Evolutionary conservation across 495 filamentous ascomycete genomes (phyloP), one percentile per base, ranked within the genome.

Genomic region (Hamigera avellanea): DNA sequence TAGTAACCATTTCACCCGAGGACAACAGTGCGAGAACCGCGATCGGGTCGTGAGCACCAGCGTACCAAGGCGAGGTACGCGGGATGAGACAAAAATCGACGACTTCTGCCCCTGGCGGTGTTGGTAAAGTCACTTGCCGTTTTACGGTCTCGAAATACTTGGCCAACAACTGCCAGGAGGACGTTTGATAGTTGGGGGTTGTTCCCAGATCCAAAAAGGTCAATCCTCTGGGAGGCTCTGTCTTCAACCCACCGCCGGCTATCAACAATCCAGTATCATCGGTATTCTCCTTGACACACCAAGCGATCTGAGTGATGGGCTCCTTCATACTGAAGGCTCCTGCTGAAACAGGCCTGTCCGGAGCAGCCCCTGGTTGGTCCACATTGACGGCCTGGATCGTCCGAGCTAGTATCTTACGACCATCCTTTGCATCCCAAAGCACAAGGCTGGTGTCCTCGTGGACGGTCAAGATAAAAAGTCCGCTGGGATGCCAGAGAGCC

Each of bases 391-490:
- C 73, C 42, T 81, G 72, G 15, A 95, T 57, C 3, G 83, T 93
- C 43, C 93, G 65, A 8, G 87, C 86, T 66, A 86, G 74, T 10
- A 98, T 64, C 19, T 91, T 67, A 30, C 86, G 77, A 7, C 87
- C 91, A 50, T 95, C 93, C 44, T 86, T 93, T 2, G 81, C 62
- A 63, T 96, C 93, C 93, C 93, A 98, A 34, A 96, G 76, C 0
- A 89, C 91, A 21, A 98, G 51, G 41, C 80, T 89, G 2, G 79
- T 79, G 52, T 96, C 89, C 42, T 95, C 88, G 48, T 96, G 81
- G 8, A 81, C 80, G 0, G 84, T 93, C 36, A 88, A 53, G 26
- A 95, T 58, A 47, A 96, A 98, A 0, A 83, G 91, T 0, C 91
- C 91, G 17, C 87, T 93, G 1, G 91, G 91, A 61, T 98, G 91